Evolutionary conservation across 2,329 filamentous ascomycete species (phyloP), one percentile per base, ranked within the genome.

Genomic region (Trichoderma atroviride): DNA sequence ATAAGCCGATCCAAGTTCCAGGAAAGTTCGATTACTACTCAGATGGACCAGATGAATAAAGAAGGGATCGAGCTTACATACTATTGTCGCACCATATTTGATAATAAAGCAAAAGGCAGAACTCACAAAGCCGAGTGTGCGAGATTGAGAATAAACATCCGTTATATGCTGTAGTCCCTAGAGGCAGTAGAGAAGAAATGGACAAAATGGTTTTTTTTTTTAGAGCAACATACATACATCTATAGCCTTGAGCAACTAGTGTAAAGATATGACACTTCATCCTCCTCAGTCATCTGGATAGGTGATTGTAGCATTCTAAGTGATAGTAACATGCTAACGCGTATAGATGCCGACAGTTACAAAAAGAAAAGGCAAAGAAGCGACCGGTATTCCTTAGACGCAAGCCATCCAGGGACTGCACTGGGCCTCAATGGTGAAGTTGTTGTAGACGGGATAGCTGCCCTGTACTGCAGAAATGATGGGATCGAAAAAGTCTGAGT

Each of bases 351-450:
- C 22, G 40, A 58, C 16, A 11, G 16, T 55, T 52, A 52, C 53
- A 50, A 67, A 67, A 52, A 59, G 31, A 52, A 5, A 13, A 35
- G 4, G 24, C 4, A 43, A 24, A 52, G 27, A 52, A 52, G 19
- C 37, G 5, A 1, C 5, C 7, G 10, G 2, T 31, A 16, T 37
- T 62, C 13, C 6, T 56, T 73, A 79, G 53, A 70, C 62, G 62
- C 80, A 81, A 22, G 75, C 78, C 73, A 80, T 79, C 80, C 80
- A 81, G 19, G 80, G 80, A 33, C 76, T 74, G 59, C 80, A 81
- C 65, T 80, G 75, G 5, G 78, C 80, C 66, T 81, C 74, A 7
- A 81, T 74, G 31, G 75, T 78, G 69, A 80, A 81, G 65, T 77
- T 79, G 71, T 78, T 78, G 71, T 78, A 82, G 14, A 74, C 71